phyloP scores from a whole-genome alignment of 495 filamentous ascomycete species.

The Neurospora sp. region DNA sequence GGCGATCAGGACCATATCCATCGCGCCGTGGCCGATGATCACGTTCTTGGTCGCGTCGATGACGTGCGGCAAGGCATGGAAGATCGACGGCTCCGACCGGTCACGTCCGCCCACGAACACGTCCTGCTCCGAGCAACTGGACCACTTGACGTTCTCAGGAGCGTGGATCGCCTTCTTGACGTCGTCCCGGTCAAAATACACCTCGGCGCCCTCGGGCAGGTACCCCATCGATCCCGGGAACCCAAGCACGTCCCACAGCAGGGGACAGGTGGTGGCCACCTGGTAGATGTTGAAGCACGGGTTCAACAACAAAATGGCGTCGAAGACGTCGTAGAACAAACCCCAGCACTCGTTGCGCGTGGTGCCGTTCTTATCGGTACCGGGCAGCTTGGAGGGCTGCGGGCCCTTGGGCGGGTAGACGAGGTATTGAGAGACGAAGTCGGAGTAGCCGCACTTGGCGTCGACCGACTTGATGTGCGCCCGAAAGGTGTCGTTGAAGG shows the following conservation, averaged over 20 bases:
- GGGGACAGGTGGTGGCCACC: constrained; percentile 62
- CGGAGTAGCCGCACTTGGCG: constrained; percentile 54
- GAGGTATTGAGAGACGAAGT: constrained; percentile 51
- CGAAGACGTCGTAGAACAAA: constrained; percentile 44
- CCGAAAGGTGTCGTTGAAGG: constrained; percentile 58
- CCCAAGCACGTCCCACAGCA: constrained; percentile 60
- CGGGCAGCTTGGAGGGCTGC: constrained; percentile 35
- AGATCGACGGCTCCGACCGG: constrained; percentile 35
- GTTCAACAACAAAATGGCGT: constrained; percentile 50
- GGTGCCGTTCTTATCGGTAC: constrained; percentile 10
- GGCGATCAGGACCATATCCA: constrained; percentile 47
- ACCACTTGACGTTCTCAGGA: constrained; percentile 47
- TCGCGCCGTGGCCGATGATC: constrained; percentile 55
- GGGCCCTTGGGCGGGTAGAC: constrained; percentile 55
- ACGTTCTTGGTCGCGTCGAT: constrained; percentile 62
- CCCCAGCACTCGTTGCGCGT: constrained; percentile 17
- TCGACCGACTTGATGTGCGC: constrained; percentile 43
- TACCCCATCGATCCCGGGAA: constrained; percentile 43
- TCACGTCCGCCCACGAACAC: constrained; percentile 48
- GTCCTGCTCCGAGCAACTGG: constrained; percentile 38
- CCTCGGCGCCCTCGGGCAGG: constrained; percentile 40
- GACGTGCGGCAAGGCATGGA: constrained; percentile 52
- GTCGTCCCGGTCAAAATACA: constrained; percentile 73
- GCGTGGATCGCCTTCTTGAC: constrained; percentile 68
- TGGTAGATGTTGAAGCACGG: constrained; percentile 79